phyloP scores from a whole-genome alignment of 768 basidiomycete genomes.

The Agrocybe pediades region DNA sequence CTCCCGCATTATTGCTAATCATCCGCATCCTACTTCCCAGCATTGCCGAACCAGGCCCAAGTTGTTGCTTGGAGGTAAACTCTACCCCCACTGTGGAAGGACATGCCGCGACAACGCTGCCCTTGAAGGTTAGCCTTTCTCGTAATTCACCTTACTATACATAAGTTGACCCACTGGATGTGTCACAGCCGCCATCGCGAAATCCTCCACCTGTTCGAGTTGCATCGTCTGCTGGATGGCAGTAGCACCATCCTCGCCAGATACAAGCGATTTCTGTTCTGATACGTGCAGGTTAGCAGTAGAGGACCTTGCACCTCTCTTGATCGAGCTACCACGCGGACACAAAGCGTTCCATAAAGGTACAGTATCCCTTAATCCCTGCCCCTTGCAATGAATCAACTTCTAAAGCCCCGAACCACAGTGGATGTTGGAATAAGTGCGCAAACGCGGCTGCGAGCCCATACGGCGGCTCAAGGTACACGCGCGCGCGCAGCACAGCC shows the following conservation, averaged over 20 bases:
- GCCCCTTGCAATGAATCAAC: too few relatives aligned
- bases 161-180: not conserved
- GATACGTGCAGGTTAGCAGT: slow-evolving; percentile 11
- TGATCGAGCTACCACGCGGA: slow-evolving; percentile 28
- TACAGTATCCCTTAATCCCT: not conserved
- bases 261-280: slow-evolving; percentile 19
- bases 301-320: slow-evolving; percentile 15
- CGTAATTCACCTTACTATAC: not conserved
- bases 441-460: too few relatives aligned
- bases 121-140: not conserved
- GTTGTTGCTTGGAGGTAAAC: slow-evolving; percentile 14
- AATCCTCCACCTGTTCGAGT: slow-evolving; percentile 15
- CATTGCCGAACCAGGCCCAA: slow-evolving; percentile 23
- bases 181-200: slow-evolving; percentile 4
- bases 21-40: slow-evolving; percentile 2
- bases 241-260: not conserved
- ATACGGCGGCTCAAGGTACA: too few relatives aligned
- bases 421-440: too few relatives aligned
- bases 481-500: too few relatives aligned
- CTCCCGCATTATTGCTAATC: not conserved
- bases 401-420: too few relatives aligned
- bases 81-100: slow-evolving; percentile 24
- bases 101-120: slow-evolving; percentile 25
- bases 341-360: slow-evolving; percentile 24
- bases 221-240: slow-evolving; percentile 28